These are phyloP conservation scores for Mucor irregularis DNA, from an alignment of 371 early-diverging fungal genomes.

Conservation along the genomic window DNA sequence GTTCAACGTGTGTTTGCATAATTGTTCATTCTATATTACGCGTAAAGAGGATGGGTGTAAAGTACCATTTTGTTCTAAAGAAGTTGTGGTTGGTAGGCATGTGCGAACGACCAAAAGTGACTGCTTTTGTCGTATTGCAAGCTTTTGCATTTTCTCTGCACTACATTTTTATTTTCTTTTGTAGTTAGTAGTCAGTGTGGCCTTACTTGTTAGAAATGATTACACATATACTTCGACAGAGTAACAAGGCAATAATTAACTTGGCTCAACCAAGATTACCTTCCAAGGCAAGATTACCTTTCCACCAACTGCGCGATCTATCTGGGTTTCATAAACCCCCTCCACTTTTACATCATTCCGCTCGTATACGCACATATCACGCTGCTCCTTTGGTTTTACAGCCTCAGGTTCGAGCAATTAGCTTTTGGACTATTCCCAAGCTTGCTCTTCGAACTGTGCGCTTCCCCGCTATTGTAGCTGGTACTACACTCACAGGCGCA, in stretches of 20 bases:
- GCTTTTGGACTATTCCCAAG: conserved; percentile 31
- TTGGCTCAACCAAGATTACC: not conserved
- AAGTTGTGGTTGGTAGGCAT: too few species aligned
- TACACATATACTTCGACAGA: conserved; percentile 1
- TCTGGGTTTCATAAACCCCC: conserved; percentile 1
- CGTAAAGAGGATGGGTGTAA: too few species aligned
- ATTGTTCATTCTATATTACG: not conserved
- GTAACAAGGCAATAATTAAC: conserved; percentile 1
- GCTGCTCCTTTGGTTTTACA: conserved; percentile 26
- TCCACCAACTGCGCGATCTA: not conserved
- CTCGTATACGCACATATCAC: conserved; percentile 33
- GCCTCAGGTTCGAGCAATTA: conserved; percentile 31
- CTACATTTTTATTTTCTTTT: conserved; percentile 1
- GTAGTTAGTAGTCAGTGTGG: not conserved
- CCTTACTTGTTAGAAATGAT: not conserved
- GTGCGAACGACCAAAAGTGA: too few species aligned
- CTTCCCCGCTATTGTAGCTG: conserved; percentile 37
- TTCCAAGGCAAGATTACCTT: not conserved
- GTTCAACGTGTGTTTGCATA: not conserved
- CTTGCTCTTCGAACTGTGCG: conserved; percentile 33
- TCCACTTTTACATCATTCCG: conserved; percentile 28
- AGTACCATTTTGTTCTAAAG: too few species aligned
- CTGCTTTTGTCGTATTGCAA: too few species aligned
- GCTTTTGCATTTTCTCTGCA: too few species aligned
- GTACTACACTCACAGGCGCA: conserved; percentile 42